A percentile compares a stretch with the other conserved stretches of the same genome.
Evolutionary conservation across 805 yeast genomes (phyloP).

Genomic region (Zygosaccharomyces kombuchaensis): DNA sequence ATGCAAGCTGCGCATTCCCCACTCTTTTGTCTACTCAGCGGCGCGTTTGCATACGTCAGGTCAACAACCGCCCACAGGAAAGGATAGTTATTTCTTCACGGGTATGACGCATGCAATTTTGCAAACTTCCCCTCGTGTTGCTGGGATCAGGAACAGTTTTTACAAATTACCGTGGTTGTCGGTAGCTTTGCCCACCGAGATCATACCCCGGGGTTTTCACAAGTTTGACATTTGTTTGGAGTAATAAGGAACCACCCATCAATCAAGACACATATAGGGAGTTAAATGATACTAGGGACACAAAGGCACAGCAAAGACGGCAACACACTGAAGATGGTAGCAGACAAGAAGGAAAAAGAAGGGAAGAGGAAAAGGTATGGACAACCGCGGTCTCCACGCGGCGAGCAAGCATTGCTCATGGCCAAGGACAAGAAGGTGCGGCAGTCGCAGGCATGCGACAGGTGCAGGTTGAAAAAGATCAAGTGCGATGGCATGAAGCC

Average conservation of each 20-base stretch:
- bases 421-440: conserved; percentile 34
- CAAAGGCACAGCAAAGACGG: not conserved
- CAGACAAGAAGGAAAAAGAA: conserved; percentile 2
- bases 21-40: not conserved
- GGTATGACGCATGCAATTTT: not conserved
- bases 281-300: not conserved
- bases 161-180: not conserved
- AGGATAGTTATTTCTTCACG: not conserved
- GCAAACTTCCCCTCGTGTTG: not conserved
- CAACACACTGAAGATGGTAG: not conserved
- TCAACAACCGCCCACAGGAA: not conserved
- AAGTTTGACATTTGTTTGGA: not conserved
- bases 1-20: not conserved
- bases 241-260: not conserved
- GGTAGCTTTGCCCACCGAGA: not conserved
- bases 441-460: conserved; percentile 76
- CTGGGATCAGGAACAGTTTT: not conserved
- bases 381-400: conserved; percentile 15
- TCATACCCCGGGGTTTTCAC: not conserved
- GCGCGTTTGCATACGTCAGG: not conserved
- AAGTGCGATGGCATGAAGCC: conserved; percentile 72
- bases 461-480: conserved; percentile 72
- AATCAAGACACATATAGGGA: not conserved
- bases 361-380: conserved; percentile 21
- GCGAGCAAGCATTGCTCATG: conserved; percentile 24